Evolutionary conservation across 139 green algal genomes (phyloP).

Genomic region (Trebouxia sp.): DNA sequence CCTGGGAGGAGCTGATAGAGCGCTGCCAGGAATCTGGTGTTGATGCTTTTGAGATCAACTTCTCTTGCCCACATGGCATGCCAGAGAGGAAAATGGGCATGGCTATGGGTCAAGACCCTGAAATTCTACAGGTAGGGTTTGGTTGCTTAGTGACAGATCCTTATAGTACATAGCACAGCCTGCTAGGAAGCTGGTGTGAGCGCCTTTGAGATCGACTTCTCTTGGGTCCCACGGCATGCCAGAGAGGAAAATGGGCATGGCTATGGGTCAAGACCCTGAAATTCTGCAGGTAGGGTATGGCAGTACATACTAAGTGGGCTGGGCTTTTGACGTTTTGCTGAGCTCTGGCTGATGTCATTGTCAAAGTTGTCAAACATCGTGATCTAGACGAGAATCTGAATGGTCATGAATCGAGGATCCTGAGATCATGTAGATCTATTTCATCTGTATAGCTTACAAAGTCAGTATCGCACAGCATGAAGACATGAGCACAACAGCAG

Average conservation of each 20-base stretch:
- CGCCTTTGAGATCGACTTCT: constrained; percentile 97
- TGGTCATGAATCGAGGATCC: no score
- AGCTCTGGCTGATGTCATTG: no score
- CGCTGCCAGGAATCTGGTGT: constrained; percentile 86
- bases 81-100: constrained; percentile 87
- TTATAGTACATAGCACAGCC: not conserved
- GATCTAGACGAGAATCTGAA: no score
- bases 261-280: constrained; percentile 67
- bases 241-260: constrained; percentile 83
- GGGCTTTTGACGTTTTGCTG: no score
- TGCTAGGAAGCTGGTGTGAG: constrained; percentile 80
- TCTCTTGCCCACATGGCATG: constrained; percentile 95
- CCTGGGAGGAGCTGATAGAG: constrained; percentile 95
- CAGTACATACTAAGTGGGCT: no score
- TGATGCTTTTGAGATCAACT: constrained; percentile 98
- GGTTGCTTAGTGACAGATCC: not conserved
- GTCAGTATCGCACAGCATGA: no score
- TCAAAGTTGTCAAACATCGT: no score
- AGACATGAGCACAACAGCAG: no score
- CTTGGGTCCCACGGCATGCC: constrained; percentile 93
- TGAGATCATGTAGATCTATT: no score
- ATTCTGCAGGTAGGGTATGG: constrained; percentile 31
- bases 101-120: constrained; percentile 70
- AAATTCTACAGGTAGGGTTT: constrained; percentile 40
- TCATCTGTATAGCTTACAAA: no score